Base-by-base conservation (phyloP, 192 early-diverging fungal species). In the Coemansia nantahalensis region DNA sequence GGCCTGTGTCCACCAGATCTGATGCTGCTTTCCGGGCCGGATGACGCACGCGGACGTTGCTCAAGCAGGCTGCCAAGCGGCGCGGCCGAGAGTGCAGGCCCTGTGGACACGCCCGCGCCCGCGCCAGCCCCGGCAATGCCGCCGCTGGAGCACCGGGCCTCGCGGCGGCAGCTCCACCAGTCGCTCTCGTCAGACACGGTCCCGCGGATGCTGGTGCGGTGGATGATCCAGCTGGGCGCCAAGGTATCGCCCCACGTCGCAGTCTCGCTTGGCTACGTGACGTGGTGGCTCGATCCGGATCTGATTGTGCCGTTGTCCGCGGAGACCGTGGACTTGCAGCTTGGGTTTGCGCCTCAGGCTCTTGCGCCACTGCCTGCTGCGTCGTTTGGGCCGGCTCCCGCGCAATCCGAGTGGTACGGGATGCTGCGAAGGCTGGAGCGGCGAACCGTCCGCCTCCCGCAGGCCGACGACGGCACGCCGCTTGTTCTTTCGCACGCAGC, bases 381-480 rank as follows among this genome's bases (percentile, higher is more conserved):
- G 23, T 4, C 45, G 2, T 53, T 57, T 61, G 39, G 45, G 35
- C 3, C 41, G 11, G 10, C 54, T 8, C 47, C 50, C 18, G 44
- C 43, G 10, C 44, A 53, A 11, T 65, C 70, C 0, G 70, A 74
- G 46, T 74, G 70, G 70, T 74, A 62, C 44, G 70, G 54, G 30
- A 66, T 74, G 70, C 55, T 74, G 12, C 62, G 58, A 19, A 48
- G 70, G 1, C 35, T 66, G 50, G 54, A 66, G 42, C 50, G 52
- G 17, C 47, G 47, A 11, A 40, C 45, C 19, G 23, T 47, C 10
- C 51, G 63, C 43, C 51, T 74, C 26, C 70, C 70, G 17, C 70
- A 74, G 32, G 63, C 62, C 10, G 43, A 55, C 45, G 70, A 74
- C 23, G 70, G 70, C 16, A 74, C 70, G 9, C 70, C 70, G 42